These are phyloP conservation scores for Rugonectria rugulosa DNA, from an alignment of 2,329 filamentous ascomycete genomes.

Conservation along the genomic window DNA sequence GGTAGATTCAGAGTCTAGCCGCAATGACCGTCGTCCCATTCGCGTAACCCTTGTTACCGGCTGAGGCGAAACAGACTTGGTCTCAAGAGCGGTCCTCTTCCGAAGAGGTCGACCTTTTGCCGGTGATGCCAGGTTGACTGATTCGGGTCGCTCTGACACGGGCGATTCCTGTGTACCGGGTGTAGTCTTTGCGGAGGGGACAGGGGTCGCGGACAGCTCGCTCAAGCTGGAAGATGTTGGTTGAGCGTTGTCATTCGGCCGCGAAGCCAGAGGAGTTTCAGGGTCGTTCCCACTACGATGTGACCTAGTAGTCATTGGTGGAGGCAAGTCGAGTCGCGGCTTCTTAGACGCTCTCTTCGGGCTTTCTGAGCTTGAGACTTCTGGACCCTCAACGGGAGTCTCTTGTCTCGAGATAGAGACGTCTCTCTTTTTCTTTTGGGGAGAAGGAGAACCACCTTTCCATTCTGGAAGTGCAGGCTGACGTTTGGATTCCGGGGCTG, in stretches of 20 bases:
- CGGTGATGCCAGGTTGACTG: conserved; percentile 36
- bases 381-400: neutral
- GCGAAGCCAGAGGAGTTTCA: conserved; percentile 33
- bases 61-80: conserved; percentile 41
- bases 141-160: conserved; percentile 30
- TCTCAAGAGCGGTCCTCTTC: conserved; percentile 25
- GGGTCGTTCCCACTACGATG: conserved; percentile 28
- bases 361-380: neutral
- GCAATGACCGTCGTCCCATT: conserved; percentile 34
- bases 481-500: conserved; percentile 21
- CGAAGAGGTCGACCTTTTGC: conserved; percentile 26
- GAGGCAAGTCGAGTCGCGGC: conserved; percentile 26
- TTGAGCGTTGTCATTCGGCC: conserved; percentile 10
- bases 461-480: conserved; percentile 24
- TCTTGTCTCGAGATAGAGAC: neutral
- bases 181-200: conserved; percentile 46
- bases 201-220: conserved; percentile 49
- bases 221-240: conserved; percentile 50
- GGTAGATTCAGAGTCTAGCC: conserved; percentile 53
- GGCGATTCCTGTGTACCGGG: conserved; percentile 46
- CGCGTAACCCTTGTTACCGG: conserved; percentile 29
- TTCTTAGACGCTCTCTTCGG: conserved; percentile 25
- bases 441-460: conserved; percentile 10
- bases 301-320: conserved; percentile 37
- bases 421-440: conserved; percentile 22